These are phyloP conservation scores for Carex scoparia DNA, from an alignment of 176 grass and related monocot genomes.

Conservation along the genomic window DNA sequence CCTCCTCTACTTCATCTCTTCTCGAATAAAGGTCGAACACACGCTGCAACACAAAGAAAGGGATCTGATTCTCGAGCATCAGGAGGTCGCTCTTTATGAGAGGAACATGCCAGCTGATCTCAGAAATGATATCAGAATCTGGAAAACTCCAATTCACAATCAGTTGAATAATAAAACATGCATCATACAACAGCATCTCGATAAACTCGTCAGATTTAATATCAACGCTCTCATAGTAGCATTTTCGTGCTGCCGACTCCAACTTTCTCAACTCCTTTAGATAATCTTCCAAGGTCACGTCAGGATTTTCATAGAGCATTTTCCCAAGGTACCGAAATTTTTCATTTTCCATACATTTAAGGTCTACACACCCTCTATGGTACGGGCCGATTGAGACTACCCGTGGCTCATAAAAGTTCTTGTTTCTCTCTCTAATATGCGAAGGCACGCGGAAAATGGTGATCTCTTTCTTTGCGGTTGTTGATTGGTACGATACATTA, in stretches of 20 bases:
- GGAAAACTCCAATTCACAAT: constrained; percentile 2
- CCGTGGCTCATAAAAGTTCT: constrained; percentile 16
- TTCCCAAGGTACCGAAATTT: neutral
- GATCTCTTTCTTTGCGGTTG: neutral
- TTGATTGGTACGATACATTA: neutral
- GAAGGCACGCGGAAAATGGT: constrained; percentile 16
- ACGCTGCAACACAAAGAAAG: neutral
- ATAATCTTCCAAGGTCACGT: neutral
- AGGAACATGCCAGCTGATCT: constrained; percentile 16
- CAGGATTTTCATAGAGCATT: neutral
- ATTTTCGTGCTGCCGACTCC: neutral
- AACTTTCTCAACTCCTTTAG: neutral
- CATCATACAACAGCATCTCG: constrained; percentile 14
- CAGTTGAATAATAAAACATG: constrained; percentile 16
- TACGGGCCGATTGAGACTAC: constrained; percentile 17
- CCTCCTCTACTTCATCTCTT: neutral
- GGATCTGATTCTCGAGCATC: constrained; percentile 27
- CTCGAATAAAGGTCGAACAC: neutral
- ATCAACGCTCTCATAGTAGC: neutral
- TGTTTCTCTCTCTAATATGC: neutral
- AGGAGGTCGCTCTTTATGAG: constrained; percentile 21
- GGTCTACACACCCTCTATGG: neutral
- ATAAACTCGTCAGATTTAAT: constrained; percentile 2
- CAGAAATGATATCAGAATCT: neutral
- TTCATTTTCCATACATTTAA: constrained; percentile 14